Evolutionary conservation across 805 yeast genomes (phyloP), one percentile per base, ranked within the genome.

Genomic region (Millerozyma miso): DNA sequence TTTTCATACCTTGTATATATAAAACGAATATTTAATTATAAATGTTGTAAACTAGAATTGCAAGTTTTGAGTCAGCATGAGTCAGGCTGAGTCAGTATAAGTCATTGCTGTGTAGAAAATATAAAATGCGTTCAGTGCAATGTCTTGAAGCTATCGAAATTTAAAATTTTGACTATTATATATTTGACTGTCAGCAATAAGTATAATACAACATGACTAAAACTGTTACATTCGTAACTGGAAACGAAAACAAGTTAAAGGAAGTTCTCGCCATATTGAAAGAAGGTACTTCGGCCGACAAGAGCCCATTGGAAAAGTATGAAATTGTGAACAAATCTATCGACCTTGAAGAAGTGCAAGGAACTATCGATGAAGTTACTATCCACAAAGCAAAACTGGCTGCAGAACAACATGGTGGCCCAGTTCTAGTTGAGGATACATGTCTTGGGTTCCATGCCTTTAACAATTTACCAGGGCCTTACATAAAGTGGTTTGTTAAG

Each of bases 401-500:
- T 2, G 85, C 91, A 4, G 56, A 62, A 10, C 58, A 77, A 6
- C 60, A 81, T 3, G 59, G 71, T 2, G 93, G 95, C 0, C 91
- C 98, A 0, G 97, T 88, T 0, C 72, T 93, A 44, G 97, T 90
- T 3, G 99, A 93, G 59, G 99, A 93, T 56, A 93, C 99, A 0
- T 90, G 96, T 39, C 75, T 93, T 33, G 87, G 85, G 3, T 93
- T 85, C 63, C 76, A 76, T 39, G 96, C 95, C 1, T 73, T 84
- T 57, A 81, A 85, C 40, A 72, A 74, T 48, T 74, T 93, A 39
- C 99, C 99, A 3, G 99, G 99, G 18, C 98, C 98, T 1, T 88
- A 88, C 50, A 76, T 78, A 64, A 91, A 91, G 63, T 91, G 99
- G 99, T 93, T 93, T 64, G 75, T 88, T 36, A 70, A 81, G 48